Evolutionary conservation across 768 basidiomycete species (phyloP), one percentile per base, ranked within the genome.

Genomic region (Kwoniella bestiolae): DNA sequence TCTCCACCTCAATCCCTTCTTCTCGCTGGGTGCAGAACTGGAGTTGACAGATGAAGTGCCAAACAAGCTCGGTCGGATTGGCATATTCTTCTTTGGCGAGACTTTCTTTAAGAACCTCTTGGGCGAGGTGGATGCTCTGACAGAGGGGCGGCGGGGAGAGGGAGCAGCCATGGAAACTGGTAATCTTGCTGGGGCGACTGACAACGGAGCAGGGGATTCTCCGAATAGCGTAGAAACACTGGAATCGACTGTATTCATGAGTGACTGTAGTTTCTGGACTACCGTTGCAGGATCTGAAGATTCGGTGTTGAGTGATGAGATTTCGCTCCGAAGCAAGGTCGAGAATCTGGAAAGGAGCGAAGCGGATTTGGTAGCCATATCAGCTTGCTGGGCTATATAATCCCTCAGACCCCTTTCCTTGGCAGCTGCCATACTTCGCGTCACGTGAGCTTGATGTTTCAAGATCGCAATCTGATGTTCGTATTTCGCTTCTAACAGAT

Each of bases 1-100:
- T n/a, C 60, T 46, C 74, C 74, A 76, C 41, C 65, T 49, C 5
- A 76, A 55, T 7, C 41, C 45, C 18, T 65, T 41, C 38, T 57
- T 58, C 70, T 76, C 53, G 60, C 63, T 59, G 46, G 38, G 38
- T 41, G 38, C 38, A 41, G 66, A 25, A 25, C 12, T 28, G 23
- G 61, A 26, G 21, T 63, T 63, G 29, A 26, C 60, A 46, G 53
- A 32, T 23, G 68, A 29, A 34, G 14, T 18, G 50, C 34, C 49
- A n/a, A 64, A 64, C 21, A 64, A 46, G 23, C 38, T 64, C 11
- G 49, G 47, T 32, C 63, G 56, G 7, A 45, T 31, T 3, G 63
- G 63, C 18, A 25, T 25, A 25, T 8, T 32, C 47, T 64, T 64
- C 26, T 47, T 57, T 12, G 63, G 63, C 21, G 63, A 64, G n/a